Conservation (phyloP, 2,329 filamentous ascomycete species). For the Anisogramma anomala region DNA sequence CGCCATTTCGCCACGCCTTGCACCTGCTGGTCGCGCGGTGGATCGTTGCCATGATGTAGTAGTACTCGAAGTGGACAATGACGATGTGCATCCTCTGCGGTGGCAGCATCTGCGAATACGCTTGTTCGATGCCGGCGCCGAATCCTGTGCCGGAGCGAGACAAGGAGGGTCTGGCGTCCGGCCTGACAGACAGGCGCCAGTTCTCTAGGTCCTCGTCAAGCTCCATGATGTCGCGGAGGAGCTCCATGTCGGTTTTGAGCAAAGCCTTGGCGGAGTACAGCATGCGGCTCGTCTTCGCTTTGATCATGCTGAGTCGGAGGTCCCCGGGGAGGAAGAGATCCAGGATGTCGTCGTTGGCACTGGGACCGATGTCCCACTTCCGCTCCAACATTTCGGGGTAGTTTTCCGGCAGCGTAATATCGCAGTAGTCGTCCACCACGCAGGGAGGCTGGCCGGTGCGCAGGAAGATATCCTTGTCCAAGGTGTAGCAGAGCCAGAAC, state of each 20-base stretch:
- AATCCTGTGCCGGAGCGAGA: slow-evolving; percentile 4
- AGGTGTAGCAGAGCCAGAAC: slow-evolving; percentile 44
- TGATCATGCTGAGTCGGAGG: slow-evolving; percentile 37
- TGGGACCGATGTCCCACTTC: not conserved
- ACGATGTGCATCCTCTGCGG: slow-evolving; percentile 32
- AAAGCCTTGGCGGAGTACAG: slow-evolving; percentile 38
- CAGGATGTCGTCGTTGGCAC: slow-evolving; percentile 13
- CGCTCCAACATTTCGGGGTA: slow-evolving; percentile 19
- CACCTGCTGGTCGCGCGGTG: slow-evolving; percentile 44
- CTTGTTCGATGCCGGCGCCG: no score
- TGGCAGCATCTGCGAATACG: slow-evolving; percentile 12
- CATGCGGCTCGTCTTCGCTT: slow-evolving; percentile 34
- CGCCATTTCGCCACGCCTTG: slow-evolving; percentile 27
- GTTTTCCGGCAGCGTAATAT: slow-evolving; percentile 35
- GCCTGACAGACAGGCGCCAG: slow-evolving; percentile 40
- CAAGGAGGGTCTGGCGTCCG: slow-evolving; percentile 34
- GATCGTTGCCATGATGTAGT: slow-evolving; percentile 42
- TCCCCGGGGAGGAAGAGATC: slow-evolving; percentile 33
- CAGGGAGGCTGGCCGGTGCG: slow-evolving; percentile 41
- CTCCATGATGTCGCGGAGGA: slow-evolving; percentile 42
- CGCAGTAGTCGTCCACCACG: slow-evolving; percentile 40
- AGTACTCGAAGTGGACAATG: slow-evolving; percentile 41
- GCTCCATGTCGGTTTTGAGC: slow-evolving; percentile 40
- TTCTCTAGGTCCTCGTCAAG: slow-evolving; percentile 44
- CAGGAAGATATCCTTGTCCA: slow-evolving; percentile 45